Conservation (phyloP, 495 filamentous ascomycete species). For the Venustampulla echinocandica region DNA sequence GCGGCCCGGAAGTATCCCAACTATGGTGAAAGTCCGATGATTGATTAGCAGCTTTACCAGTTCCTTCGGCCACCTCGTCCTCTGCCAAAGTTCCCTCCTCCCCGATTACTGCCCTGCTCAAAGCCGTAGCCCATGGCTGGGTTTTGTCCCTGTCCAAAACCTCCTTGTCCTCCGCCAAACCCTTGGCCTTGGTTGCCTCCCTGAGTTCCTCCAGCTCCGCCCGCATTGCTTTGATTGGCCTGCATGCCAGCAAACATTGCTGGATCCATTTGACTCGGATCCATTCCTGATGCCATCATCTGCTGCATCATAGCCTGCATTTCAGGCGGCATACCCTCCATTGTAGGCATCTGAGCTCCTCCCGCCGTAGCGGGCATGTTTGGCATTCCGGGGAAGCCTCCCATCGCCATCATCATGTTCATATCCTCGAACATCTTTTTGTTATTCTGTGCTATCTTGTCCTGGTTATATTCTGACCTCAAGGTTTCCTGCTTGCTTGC, state of each 20-base stretch:
- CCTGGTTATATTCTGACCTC: slow-evolving; percentile 53
- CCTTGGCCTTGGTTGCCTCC: slow-evolving; percentile 35
- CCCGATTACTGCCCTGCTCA: slow-evolving; percentile 30
- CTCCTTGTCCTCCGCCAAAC: slow-evolving; percentile 33
- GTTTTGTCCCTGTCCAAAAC: slow-evolving; percentile 41
- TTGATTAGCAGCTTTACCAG: too few species aligned
- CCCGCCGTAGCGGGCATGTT: slow-evolving; percentile 35
- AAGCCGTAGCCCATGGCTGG: slow-evolving; percentile 43
- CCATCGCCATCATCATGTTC: slow-evolving; percentile 72
- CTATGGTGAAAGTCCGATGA: too few species aligned
- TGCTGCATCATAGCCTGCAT: slow-evolving; percentile 76
- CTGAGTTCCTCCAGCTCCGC: slow-evolving; percentile 26
- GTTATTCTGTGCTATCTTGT: slow-evolving; percentile 54
- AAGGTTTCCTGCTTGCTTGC: slow-evolving; percentile 78
- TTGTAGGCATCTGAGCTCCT: slow-evolving; percentile 51
- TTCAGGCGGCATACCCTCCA: slow-evolving; percentile 66
- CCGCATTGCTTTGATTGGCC: slow-evolving; percentile 29
- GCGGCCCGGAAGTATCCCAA: too few species aligned
- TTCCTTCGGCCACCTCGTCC: slow-evolving; percentile 19
- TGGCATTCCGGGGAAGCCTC: slow-evolving; percentile 58
- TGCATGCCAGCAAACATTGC: slow-evolving; percentile 45
- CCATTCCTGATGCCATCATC: slow-evolving; percentile 78
- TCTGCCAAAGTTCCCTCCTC: slow-evolving; percentile 35
- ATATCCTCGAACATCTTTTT: slow-evolving; percentile 86
- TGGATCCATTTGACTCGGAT: slow-evolving; percentile 70